Evolutionary conservation across 768 basidiomycete genomes (phyloP).

Genomic region (Termitomyces sp.): DNA sequence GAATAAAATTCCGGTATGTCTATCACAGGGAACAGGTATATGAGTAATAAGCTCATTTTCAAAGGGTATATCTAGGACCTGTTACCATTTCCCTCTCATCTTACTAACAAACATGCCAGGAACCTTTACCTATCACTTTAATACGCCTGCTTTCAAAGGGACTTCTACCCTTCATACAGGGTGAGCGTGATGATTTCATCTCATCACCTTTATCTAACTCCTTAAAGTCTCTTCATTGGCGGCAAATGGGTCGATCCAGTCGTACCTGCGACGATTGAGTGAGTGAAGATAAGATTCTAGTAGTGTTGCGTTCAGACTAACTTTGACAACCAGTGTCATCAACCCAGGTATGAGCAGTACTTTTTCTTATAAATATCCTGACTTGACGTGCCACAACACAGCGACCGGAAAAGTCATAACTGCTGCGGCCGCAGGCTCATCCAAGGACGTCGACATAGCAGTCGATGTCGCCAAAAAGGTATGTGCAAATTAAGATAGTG

Average conservation of each 20-base stretch:
- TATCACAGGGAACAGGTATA: not conserved
- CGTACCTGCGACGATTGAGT: conserved; percentile 55
- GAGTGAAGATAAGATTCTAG: conserved; percentile 19
- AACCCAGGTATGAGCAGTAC: conserved; percentile 21
- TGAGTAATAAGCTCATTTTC: too few species aligned
- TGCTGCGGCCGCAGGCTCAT: conserved; percentile 47
- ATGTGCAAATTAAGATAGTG: not conserved
- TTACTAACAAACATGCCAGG: conserved; percentile 27
- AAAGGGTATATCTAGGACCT: not conserved
- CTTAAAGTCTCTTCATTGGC: conserved; percentile 50
- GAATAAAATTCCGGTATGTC: not conserved
- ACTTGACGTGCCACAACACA: conserved; percentile 17
- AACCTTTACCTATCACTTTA: conserved; percentile 46
- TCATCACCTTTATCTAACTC: not conserved
- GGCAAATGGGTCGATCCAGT: conserved; percentile 54
- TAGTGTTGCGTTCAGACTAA: not conserved
- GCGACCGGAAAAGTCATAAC: conserved; percentile 59
- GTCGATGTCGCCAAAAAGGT: conserved; percentile 56
- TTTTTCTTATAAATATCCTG: conserved; percentile 24
- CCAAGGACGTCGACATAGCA: conserved; percentile 64
- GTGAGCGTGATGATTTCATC: conserved; percentile 3
- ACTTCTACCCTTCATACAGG: conserved; percentile 57
- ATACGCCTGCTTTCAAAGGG: conserved; percentile 58
- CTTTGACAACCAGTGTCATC: conserved; percentile 13
- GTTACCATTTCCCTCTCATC: not conserved